These are phyloP conservation scores for Cercospora sesami DNA, from an alignment of 2,329 filamentous ascomycete species.

Conservation along the genomic window DNA sequence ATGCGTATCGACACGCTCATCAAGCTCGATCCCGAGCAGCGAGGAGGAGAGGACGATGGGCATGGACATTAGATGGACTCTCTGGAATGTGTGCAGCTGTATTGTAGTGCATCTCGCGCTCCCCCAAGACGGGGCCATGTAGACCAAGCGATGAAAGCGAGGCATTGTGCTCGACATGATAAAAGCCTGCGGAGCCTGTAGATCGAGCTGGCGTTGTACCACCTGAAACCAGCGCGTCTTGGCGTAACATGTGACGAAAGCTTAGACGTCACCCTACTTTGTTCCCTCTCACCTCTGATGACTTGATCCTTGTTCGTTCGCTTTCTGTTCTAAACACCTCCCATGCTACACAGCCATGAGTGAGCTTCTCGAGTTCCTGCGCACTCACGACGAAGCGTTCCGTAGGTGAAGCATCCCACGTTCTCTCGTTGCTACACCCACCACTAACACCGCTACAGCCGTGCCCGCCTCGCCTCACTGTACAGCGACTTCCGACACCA, in stretches of 20 bases:
- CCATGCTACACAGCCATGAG: slow-evolving; percentile 22
- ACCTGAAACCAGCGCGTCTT: neutral
- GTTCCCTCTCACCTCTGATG: neutral
- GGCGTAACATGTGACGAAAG: slow-evolving; percentile 8
- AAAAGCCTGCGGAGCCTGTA: neutral
- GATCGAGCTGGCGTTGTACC: neutral
- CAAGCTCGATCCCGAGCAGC: slow-evolving; percentile 90
- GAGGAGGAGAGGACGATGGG: slow-evolving; percentile 67
- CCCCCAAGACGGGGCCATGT: slow-evolving; percentile 4
- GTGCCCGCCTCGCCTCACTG: slow-evolving; percentile 76
- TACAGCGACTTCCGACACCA: slow-evolving; percentile 84
- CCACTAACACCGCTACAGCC: slow-evolving; percentile 41
- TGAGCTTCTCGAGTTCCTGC: slow-evolving; percentile 62
- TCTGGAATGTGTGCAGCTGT: neutral
- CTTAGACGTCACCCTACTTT: slow-evolving; percentile 3
- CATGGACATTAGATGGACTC: slow-evolving; percentile 40
- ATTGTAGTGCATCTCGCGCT: slow-evolving; percentile 1
- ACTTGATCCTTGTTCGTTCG: neutral
- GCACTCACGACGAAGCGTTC: slow-evolving; percentile 52
- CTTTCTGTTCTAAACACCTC: neutral
- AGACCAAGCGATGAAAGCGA: slow-evolving; percentile 6
- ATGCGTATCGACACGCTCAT: slow-evolving; percentile 99
- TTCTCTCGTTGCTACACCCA: slow-evolving; percentile 4
- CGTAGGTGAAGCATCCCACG: slow-evolving; percentile 42
- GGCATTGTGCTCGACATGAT: neutral